phyloP scores from a whole-genome alignment of 2,329 filamentous ascomycete species.

The Colletotrichum sp. region DNA sequence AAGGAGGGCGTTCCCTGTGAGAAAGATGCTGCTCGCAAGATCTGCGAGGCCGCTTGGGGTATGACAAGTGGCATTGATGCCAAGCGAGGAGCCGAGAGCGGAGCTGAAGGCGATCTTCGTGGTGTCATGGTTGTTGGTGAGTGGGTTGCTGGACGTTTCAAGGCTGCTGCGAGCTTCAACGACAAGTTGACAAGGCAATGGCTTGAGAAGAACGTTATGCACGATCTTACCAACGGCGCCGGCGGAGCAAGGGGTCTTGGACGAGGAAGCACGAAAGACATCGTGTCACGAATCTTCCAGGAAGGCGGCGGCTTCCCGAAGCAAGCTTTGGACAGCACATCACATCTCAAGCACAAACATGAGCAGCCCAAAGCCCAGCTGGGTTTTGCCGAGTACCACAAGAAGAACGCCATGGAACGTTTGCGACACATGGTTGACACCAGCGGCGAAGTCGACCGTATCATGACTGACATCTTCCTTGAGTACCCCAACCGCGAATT shows the following conservation, averaged over 20 bases:
- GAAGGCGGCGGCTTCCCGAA: slow-evolving; percentile 81
- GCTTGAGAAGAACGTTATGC: slow-evolving; percentile 75
- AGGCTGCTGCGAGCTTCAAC: slow-evolving; percentile 45
- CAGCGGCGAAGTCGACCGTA: slow-evolving; percentile 78
- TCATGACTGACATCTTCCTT: slow-evolving; percentile 83
- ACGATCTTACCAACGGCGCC: slow-evolving; percentile 72
- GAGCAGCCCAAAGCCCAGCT: slow-evolving; percentile 65
- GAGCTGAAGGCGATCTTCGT: slow-evolving; percentile 76
- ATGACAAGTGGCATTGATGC: slow-evolving; percentile 75
- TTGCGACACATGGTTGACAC: slow-evolving; percentile 80
- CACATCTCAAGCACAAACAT: slow-evolving; percentile 40
- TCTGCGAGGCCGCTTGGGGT: slow-evolving; percentile 85
- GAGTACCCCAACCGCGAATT: slow-evolving; percentile 87
- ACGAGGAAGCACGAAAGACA: slow-evolving; percentile 74
- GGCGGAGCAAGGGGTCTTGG: slow-evolving; percentile 75
- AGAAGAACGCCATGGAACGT: slow-evolving; percentile 74
- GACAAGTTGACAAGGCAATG: slow-evolving; percentile 72
- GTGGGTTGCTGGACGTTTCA: slow-evolving; percentile 80
- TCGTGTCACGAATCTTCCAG: slow-evolving; percentile 79
- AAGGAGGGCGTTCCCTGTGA: slow-evolving; percentile 90
- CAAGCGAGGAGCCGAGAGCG: slow-evolving; percentile 69
- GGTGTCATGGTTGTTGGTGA: slow-evolving; percentile 87
- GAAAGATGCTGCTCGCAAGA: slow-evolving; percentile 82
- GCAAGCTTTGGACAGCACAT: slow-evolving; percentile 45
- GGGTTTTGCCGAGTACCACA: slow-evolving; percentile 74